A percentile compares a stretch with the other conserved stretches of the same genome.
phyloP scores from a whole-genome alignment of 805 yeast species.

The Saturnispora bothae region DNA sequence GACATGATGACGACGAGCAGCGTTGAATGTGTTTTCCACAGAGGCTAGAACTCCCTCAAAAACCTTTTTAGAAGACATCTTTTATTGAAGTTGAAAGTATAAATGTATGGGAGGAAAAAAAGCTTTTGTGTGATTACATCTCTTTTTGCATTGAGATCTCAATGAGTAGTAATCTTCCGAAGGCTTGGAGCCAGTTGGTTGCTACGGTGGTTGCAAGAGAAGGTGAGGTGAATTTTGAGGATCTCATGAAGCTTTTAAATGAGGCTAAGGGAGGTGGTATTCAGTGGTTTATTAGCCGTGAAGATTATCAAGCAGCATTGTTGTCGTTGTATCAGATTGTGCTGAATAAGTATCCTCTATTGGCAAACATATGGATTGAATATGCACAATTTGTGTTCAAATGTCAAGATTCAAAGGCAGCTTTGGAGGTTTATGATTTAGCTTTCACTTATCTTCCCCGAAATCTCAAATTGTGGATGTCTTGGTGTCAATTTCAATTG shows the following conservation, averaged over 20 bases:
- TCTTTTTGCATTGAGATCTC: too few species aligned
- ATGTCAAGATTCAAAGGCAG: conserved; percentile 31
- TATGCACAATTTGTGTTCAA: conserved; percentile 39
- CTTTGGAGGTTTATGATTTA: conserved; percentile 29
- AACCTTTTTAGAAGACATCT: conserved; percentile 8
- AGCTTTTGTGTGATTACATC: too few species aligned
- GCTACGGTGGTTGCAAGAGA: neutral
- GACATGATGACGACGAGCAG: conserved; percentile 29
- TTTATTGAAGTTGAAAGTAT: too few species aligned
- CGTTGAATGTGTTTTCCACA: conserved; percentile 29
- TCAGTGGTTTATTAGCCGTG: neutral
- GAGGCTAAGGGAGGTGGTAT: neutral
- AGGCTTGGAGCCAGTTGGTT: neutral
- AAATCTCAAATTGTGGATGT: conserved; percentile 42
- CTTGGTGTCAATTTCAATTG: conserved; percentile 33
- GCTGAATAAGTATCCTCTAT: conserved; percentile 36
- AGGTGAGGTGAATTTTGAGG: neutral
- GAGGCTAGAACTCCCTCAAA: conserved; percentile 22
- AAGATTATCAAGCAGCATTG: conserved; percentile 17
- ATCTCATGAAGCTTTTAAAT: neutral
- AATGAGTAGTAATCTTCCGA: conserved; percentile 4
- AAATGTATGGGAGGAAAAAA: too few species aligned
- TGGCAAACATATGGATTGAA: conserved; percentile 49
- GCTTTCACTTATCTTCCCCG: conserved; percentile 32
- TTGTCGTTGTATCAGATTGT: conserved; percentile 33